Evolutionary conservation across 768 basidiomycete species (phyloP), one percentile per base, ranked within the genome.

Genomic region (Lentinula detonsa): DNA sequence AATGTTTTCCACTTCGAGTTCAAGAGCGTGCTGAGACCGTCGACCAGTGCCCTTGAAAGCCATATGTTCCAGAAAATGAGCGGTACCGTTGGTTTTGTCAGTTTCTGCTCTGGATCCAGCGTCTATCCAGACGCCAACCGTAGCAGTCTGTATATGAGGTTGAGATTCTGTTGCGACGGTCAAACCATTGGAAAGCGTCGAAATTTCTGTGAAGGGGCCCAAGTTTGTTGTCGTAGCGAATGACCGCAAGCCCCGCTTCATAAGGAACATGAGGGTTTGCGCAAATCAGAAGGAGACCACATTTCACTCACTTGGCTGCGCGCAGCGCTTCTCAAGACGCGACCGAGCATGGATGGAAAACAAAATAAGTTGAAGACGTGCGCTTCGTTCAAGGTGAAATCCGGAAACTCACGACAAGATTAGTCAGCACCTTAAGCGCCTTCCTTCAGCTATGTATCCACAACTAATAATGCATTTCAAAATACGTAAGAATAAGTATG

Each of bases 121-220:
- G 72, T 98, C 96, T 68, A 99, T 96, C 95, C 95, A 99, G 62
- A 98, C 90, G 64, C 97, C 97, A 39, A 98, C 94, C n/a, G 96
- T 99, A 6, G 95, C 95, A 0, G 97, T 98, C 76, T 95, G 91
- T 4, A 93, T 89, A 72, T 92, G 88, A 4, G 92, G 83, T 63
- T 94, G 91, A 7, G 90, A 77, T 75, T 96, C 94, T 1, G 95
- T 96, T 53, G 95, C 95, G 65, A 99, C 88, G 11, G 94, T 96
- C 61, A 99, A 80, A 63, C 97, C 97, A 78, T 97, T 98, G 13
- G 92, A 80, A 59, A 99, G 88, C 5, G 93, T 96, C 31, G 95
- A 89, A 62, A 93, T 86, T 75, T 98, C 87, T 49, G 95, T 97
- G 65, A 88, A 79, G 57, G 96, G 96, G 55, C 82, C 77, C 63